Evolutionary conservation across 2,329 filamentous ascomycete genomes (phyloP).

Genomic region (Exophiala mesophila): DNA sequence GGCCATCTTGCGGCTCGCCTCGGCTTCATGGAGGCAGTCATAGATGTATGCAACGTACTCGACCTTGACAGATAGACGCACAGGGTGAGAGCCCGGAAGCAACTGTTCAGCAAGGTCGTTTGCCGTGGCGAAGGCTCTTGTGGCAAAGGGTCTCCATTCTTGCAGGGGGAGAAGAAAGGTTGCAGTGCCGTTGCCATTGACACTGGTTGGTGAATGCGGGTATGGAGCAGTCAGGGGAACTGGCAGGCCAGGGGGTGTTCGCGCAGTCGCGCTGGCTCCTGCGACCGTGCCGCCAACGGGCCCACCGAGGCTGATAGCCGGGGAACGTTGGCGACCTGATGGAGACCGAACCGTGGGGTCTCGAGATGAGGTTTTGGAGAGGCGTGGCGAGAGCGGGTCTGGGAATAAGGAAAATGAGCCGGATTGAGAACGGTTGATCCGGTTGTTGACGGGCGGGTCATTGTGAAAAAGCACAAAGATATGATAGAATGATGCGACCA

Average conservation of each 20-base stretch:
- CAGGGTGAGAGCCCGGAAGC: slow-evolving; percentile 81
- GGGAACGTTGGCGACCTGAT: slow-evolving; percentile 42
- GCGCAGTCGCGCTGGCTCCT: slow-evolving; percentile 35
- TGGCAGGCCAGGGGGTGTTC: slow-evolving; percentile 29
- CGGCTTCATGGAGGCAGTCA: slow-evolving; percentile 80
- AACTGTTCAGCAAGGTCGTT: slow-evolving; percentile 67
- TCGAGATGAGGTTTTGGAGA: slow-evolving; percentile 15
- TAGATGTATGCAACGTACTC: slow-evolving; percentile 92
- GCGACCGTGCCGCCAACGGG: slow-evolving; percentile 58
- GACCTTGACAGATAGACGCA: slow-evolving; percentile 82
- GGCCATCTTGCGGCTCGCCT: slow-evolving; percentile 70
- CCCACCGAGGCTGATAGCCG: slow-evolving; percentile 52
- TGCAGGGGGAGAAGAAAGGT: slow-evolving; percentile 74
- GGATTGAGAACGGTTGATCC: slow-evolving; percentile 28
- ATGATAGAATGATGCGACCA: slow-evolving; percentile 91
- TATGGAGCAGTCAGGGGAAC: slow-evolving; percentile 14
- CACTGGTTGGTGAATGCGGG: not conserved
- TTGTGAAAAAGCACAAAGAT: slow-evolving; percentile 97
- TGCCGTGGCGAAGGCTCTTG: slow-evolving; percentile 74
- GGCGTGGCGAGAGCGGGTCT: slow-evolving; percentile 24
- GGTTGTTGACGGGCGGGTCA: slow-evolving; percentile 66
- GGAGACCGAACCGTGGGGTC: slow-evolving; percentile 42
- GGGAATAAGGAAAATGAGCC: slow-evolving; percentile 23
- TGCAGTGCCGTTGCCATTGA: slow-evolving; percentile 43
- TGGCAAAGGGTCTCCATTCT: slow-evolving; percentile 74